Evolutionary conservation across 2,329 filamentous ascomycete species (phyloP).

Genomic region (Periconia digitata): DNA sequence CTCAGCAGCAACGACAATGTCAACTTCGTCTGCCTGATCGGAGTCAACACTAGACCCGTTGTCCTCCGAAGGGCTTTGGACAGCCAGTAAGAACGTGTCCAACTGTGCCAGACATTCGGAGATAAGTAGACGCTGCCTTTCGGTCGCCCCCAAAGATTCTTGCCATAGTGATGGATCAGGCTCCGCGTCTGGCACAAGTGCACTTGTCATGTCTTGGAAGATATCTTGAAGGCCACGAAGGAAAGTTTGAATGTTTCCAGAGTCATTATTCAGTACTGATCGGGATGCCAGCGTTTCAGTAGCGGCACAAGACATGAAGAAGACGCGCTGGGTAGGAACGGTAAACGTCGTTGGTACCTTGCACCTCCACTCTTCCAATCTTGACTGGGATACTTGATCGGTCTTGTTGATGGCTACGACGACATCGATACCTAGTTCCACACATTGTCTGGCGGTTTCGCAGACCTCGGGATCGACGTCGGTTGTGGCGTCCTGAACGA

Average conservation of each 20-base stretch:
- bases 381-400: conserved; percentile 52
- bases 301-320: conserved; percentile 73
- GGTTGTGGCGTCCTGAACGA: conserved; percentile 68
- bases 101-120: conserved; percentile 72
- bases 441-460: conserved; percentile 55
- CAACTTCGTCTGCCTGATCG: conserved; percentile 56
- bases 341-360: conserved; percentile 24
- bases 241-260: conserved; percentile 69
- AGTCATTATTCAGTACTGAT: conserved; percentile 42
- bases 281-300: conserved; percentile 39
- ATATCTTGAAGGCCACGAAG: conserved; percentile 66
- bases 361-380: conserved; percentile 18
- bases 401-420: conserved; percentile 64
- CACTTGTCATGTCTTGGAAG: conserved; percentile 71
- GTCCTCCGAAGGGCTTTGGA: conserved; percentile 27
- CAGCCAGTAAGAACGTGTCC: conserved; percentile 69
- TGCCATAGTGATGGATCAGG: conserved; percentile 69
- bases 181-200: conserved; percentile 43
- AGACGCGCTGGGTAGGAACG: conserved; percentile 48
- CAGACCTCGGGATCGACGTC: conserved; percentile 65
- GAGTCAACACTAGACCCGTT: neutral
- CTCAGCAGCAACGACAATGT: conserved; percentile 90
- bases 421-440: conserved; percentile 54
- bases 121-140: conserved; percentile 82
- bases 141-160: conserved; percentile 86